These are phyloP conservation scores for Sophora flavescens DNA, from an alignment of 306 rosid species.

Conservation along the genomic window DNA sequence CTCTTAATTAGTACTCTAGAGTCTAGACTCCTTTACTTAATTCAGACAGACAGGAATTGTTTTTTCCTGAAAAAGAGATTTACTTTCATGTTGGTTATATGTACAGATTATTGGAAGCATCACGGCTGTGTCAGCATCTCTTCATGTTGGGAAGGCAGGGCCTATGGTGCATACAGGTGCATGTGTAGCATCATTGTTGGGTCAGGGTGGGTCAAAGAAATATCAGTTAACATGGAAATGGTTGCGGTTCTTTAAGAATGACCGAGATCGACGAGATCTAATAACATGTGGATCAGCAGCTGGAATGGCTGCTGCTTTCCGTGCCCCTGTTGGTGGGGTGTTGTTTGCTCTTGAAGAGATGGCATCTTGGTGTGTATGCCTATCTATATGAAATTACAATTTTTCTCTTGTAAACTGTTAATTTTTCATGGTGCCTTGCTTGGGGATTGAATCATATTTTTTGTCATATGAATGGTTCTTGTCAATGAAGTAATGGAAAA, in stretches of 20 bases:
- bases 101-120: conserved; percentile 90
- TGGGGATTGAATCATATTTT: conserved; percentile 36
- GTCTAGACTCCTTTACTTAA: conserved; percentile 6
- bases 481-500: background rate
- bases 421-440: conserved; percentile 4
- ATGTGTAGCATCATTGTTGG: conserved; percentile 81
- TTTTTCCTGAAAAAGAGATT: conserved; percentile 42
- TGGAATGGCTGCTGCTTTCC: conserved; percentile 95
- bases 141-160: conserved; percentile 91
- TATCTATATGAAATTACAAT: conserved; percentile 6
- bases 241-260: conserved; percentile 83
- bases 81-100: conserved; percentile 38
- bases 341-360: conserved; percentile 95
- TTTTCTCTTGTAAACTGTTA: conserved; percentile 37
- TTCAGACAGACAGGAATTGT: background rate
- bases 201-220: conserved; percentile 87
- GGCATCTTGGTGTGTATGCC: conserved; percentile 80
- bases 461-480: conserved; percentile 5
- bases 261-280: conserved; percentile 89
- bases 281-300: conserved; percentile 92
- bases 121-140: conserved; percentile 88
- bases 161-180: conserved; percentile 99
- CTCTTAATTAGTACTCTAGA: conserved; percentile 19
- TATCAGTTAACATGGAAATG: conserved; percentile 81
- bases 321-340: conserved; percentile 96